Conservation (phyloP, 2,329 filamentous ascomycete species). For the Aspergillus sp. region DNA sequence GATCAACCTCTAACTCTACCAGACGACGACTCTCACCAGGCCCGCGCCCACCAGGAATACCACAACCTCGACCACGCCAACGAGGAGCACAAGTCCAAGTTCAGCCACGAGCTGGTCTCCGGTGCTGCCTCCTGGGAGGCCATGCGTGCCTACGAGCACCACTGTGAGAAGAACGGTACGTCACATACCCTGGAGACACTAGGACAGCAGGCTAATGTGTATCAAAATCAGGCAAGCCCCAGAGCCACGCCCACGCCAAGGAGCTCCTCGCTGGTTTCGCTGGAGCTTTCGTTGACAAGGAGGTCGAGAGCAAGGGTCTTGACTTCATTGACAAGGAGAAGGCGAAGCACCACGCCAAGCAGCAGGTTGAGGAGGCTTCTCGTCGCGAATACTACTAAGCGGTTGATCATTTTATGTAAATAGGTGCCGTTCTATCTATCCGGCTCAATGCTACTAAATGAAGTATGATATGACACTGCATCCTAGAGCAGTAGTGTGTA, state of each 20-base stretch:
- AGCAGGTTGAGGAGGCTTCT: constrained; percentile 49
- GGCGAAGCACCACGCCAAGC: constrained; percentile 58
- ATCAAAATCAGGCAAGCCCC: constrained; percentile 57
- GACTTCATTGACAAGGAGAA: constrained; percentile 59
- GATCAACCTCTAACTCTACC: neutral
- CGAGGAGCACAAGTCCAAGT: constrained; percentile 57
- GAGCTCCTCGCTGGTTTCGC: constrained; percentile 73
- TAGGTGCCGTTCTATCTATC: neutral
- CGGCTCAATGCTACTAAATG: too few species aligned
- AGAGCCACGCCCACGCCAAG: constrained; percentile 72
- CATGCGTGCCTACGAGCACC: constrained; percentile 76
- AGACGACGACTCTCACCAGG: constrained; percentile 13
- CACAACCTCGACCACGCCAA: constrained; percentile 24
- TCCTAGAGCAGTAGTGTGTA: fast-evolving
- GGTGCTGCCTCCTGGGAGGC: constrained; percentile 76
- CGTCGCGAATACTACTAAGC: constrained; percentile 4
- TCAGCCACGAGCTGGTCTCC: constrained; percentile 72
- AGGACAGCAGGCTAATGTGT: too few species aligned
- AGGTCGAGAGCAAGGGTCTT: constrained; percentile 66
- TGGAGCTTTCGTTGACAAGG: constrained; percentile 74
- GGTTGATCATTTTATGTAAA: neutral
- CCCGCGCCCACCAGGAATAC: constrained; percentile 9
- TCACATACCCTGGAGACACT: neutral
- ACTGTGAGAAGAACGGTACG: constrained; percentile 66
- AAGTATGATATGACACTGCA: too few species aligned